Conservation (phyloP, 768 basidiomycete species). For the Obba rivulosa region DNA sequence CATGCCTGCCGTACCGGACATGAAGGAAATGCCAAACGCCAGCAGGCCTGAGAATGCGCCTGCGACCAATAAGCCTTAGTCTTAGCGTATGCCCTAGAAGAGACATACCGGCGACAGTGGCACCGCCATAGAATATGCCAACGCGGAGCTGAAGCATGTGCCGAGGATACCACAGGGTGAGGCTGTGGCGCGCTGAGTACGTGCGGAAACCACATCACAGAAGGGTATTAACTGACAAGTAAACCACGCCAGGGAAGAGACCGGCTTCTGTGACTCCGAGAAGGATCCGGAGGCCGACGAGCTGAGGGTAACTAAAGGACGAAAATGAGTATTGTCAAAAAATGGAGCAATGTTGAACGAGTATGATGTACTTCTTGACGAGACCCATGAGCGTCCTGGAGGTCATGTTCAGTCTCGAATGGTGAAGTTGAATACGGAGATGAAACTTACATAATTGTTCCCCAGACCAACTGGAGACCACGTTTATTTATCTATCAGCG, state of each 20-base stretch:
- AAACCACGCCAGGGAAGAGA: constrained; percentile 67
- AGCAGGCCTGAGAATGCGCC: constrained; percentile 26
- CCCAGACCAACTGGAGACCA: constrained; percentile 50
- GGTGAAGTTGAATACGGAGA: not conserved
- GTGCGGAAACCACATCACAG: not conserved
- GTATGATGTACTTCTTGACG: constrained; percentile 47
- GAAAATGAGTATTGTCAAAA: not conserved
- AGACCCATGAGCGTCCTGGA: constrained; percentile 59
- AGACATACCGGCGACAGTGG: constrained; percentile 18
- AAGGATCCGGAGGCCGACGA: constrained; percentile 51
- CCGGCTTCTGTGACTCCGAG: constrained; percentile 68
- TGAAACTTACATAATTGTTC: constrained; percentile 47
- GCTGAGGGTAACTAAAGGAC: constrained; percentile 48
- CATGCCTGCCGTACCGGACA: constrained; percentile 24
- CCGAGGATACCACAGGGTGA: constrained; percentile 24
- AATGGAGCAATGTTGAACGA: not conserved
- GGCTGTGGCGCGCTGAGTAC: constrained; percentile 10
- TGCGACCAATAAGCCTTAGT: not conserved
- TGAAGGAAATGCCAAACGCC: constrained; percentile 31
- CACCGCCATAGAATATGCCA: constrained; percentile 24
- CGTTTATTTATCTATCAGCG: too few species aligned
- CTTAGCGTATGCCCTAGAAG: too few species aligned
- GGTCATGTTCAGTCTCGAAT: not conserved
- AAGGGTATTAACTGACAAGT: constrained; percentile 41
- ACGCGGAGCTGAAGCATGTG: constrained; percentile 24